Evolutionary conservation across 202 grass and related monocot genomes (phyloP).

Genomic region (Panicum virgatum): DNA sequence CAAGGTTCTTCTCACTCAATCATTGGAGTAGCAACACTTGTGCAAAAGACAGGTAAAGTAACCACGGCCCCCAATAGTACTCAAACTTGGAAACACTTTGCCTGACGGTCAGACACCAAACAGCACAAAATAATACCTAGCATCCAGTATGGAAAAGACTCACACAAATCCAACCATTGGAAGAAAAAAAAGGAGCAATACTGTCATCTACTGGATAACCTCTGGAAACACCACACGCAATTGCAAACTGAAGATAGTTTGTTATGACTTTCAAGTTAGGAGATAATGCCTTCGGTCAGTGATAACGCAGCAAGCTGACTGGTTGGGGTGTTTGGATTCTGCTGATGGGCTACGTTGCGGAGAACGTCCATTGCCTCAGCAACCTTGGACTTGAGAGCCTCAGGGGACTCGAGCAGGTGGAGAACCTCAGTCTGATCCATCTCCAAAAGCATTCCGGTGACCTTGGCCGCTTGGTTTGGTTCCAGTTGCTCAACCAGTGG

Average conservation of each 20-base stretch:
- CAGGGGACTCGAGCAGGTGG: conserved; percentile 79
- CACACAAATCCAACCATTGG: conserved; percentile 33
- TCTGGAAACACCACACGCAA: conserved; percentile 29
- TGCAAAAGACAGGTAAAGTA: conserved; percentile 17
- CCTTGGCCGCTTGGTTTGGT: conserved; percentile 70
- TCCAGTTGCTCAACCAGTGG: conserved; percentile 81
- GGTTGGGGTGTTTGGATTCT: conserved; percentile 52
- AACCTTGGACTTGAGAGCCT: conserved; percentile 78
- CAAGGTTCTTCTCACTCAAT: background rate
- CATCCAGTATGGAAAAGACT: conserved; percentile 31
- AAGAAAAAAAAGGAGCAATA: background rate
- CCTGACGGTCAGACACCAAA: conserved; percentile 16
- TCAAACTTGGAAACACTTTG: conserved; percentile 29
- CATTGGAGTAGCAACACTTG: conserved; percentile 28
- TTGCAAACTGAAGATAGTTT: conserved; percentile 6
- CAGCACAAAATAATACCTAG: conserved; percentile 22
- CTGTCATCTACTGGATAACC: conserved; percentile 25
- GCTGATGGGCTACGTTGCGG: conserved; percentile 62
- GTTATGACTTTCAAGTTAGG: conserved; percentile 36
- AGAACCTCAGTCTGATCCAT: conserved; percentile 96
- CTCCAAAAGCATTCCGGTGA: conserved; percentile 90
- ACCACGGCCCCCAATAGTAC: background rate
- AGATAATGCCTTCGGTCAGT: conserved; percentile 51
- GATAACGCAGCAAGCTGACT: conserved; percentile 65
- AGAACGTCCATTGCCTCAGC: conserved; percentile 82